Percentiles rank a stretch among this genome's conserved stretches.
Conservation (phyloP, 2,329 filamentous ascomycete species). For the Fusarium torreyae region DNA sequence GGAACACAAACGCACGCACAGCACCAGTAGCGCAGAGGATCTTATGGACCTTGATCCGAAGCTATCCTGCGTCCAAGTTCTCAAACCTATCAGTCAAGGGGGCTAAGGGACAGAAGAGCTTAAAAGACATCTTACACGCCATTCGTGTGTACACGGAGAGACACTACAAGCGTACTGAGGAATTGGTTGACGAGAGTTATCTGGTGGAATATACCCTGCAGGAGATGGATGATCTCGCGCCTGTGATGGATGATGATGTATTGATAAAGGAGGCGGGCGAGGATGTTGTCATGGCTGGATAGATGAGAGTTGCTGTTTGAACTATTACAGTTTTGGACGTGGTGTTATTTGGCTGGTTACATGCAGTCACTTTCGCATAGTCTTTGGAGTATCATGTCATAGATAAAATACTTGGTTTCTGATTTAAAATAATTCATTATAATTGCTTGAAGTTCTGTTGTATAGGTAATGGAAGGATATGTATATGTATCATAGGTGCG, state of each 20-base stretch:
- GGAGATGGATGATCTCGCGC: conserved; percentile 86
- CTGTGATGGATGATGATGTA: conserved; percentile 56
- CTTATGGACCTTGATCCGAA: conserved; percentile 82
- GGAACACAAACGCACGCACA: conserved; percentile 96
- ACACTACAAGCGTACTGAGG: conserved; percentile 91
- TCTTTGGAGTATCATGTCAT: conserved; percentile 41
- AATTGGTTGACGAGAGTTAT: conserved; percentile 94
- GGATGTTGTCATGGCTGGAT: conserved; percentile 61
- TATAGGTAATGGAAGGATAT: neutral
- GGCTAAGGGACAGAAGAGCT: conserved; percentile 71
- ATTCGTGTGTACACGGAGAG: conserved; percentile 91
- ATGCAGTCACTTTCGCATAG: conserved; percentile 23
- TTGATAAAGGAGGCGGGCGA: conserved; percentile 54
- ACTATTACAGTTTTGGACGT: conserved; percentile 11
- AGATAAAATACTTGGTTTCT: conserved; percentile 31
- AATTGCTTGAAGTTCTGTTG: neutral
- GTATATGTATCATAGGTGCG: neutral
- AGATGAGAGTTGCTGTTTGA: conserved; percentile 18
- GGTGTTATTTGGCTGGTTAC: conserved; percentile 15
- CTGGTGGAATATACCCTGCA: conserved; percentile 92
- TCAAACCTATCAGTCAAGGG: conserved; percentile 77
- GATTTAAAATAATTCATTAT: neutral
- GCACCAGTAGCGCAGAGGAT: conserved; percentile 89
- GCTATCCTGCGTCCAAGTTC: conserved; percentile 84
- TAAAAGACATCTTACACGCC: conserved; percentile 90